Evolutionary conservation across 2,329 filamentous ascomycete genomes (phyloP).

Genomic region (Corynespora cassiicola): DNA sequence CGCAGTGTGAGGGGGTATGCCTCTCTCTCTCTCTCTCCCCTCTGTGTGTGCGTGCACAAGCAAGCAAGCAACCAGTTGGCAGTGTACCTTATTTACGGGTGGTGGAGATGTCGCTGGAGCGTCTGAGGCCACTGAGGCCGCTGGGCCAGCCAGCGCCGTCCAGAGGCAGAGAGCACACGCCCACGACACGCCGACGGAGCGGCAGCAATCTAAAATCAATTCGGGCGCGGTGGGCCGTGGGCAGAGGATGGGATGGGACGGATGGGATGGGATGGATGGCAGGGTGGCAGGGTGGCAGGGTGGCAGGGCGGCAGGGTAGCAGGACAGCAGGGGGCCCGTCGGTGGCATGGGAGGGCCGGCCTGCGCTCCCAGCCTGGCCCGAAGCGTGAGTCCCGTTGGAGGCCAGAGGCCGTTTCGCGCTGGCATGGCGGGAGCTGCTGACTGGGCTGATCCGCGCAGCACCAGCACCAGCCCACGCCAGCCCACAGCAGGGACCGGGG

Average conservation of each 20-base stretch:
- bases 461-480: not conserved
- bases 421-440: constrained; percentile 28
- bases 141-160: no score
- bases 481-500: constrained; percentile 22
- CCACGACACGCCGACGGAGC: constrained; percentile 39
- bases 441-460: constrained; percentile 38
- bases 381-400: constrained; percentile 31
- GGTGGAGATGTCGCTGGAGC: constrained; percentile 45
- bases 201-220: constrained; percentile 45
- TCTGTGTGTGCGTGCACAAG: no score
- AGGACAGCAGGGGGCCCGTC: no score
- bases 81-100: constrained; percentile 37
- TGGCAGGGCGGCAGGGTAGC: no score
- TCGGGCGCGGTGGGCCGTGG: constrained; percentile 38
- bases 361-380: constrained; percentile 34
- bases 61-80: constrained; percentile 13
- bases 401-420: constrained; percentile 30
- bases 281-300: no score
- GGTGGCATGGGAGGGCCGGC: constrained; percentile 36
- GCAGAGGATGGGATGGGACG: constrained; percentile 30
- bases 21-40: no score
- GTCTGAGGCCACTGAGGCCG: no score
- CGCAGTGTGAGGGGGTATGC: constrained; percentile 1
- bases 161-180: constrained; percentile 27
- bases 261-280: no score